Base-by-base conservation (phyloP, 805 yeast genomes). In the Starmerella powellii region DNA sequence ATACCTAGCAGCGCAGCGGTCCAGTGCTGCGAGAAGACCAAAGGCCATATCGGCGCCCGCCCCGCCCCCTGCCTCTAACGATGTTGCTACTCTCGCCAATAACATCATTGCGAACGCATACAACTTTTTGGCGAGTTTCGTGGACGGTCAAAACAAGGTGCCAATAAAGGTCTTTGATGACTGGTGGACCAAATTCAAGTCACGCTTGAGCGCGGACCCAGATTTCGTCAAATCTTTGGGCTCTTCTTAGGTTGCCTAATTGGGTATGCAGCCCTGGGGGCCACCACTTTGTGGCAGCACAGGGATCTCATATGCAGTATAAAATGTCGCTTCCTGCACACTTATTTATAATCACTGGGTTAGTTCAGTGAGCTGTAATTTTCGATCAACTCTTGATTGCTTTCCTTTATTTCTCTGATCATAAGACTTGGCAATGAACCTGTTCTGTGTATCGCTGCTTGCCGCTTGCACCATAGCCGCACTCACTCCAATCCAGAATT, bases 151-250 rank as follows among this genome's bases (percentile, higher is more conserved):
- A 18, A 94, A 94, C 2, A 83, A 76, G 52, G 95, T 88, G 2
- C 80, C 87, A 3, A 82, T 88, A 56, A 82, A 79, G 55, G 80
- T 76, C 33, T 88, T 88, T 55, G 93, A 88, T 57, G 79, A 73
- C 31, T 88, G 98, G 98, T 63, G 98, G 98, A 78, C 72, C 50
- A 87, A 85, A 61, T 88, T 91, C 63, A 82, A 74, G 59, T 62
- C 72, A 6, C 78, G 80, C 56, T 54, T 91, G 45, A 70, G 74
- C 10, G 81, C 80, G 47, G 93, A 88, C 57, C 96, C 95, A 2
- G 75, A 73, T 41, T 87, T 85, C 57, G 61, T 88, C 38, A 83
- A 84, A 47, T 68, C 66, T 24, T 46, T 63, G 15, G 40, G 35
- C 23, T 18, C 38, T 4, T 19, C 38, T 18, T 38, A 16, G 23